These are phyloP conservation scores for Acanthamoeba royreba DNA, from an alignment of 208 protist species.

Conservation along the genomic window DNA sequence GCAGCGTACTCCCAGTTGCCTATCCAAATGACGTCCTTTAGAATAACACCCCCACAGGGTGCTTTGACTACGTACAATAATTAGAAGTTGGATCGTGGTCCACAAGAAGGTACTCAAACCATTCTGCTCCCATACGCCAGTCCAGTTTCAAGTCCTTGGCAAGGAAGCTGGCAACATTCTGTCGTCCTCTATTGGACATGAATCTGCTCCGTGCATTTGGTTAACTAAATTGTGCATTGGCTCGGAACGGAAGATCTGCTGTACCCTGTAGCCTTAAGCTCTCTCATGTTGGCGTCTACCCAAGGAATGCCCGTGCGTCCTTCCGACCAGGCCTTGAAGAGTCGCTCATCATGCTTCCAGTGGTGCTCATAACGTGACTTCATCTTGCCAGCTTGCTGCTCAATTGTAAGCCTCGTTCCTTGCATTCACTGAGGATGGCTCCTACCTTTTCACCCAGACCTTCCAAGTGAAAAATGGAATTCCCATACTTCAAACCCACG, in stretches of 20 bases:
- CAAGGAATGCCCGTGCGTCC: constrained; percentile 88
- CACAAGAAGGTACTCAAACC: constrained; percentile 84
- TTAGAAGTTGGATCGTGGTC: constrained; percentile 88
- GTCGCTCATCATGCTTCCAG: neutral
- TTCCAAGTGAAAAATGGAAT: constrained; percentile 44
- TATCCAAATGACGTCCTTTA: neutral
- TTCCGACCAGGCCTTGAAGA: constrained; percentile 72
- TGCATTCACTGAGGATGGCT: neutral
- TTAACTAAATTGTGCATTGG: neutral
- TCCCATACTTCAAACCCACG: constrained; percentile 52
- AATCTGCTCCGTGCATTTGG: constrained; percentile 37
- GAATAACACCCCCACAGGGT: neutral
- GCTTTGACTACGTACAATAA: neutral
- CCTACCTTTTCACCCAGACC: neutral
- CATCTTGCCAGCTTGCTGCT: neutral
- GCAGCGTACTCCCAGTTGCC: constrained; percentile 49
- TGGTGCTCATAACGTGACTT: neutral
- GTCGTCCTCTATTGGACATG: constrained; percentile 61
- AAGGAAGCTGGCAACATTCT: constrained; percentile 71
- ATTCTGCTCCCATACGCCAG: constrained; percentile 88
- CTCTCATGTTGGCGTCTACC: constrained; percentile 90
- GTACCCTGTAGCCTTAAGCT: constrained; percentile 84
- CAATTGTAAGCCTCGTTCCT: neutral
- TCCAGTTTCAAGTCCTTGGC: constrained; percentile 85
- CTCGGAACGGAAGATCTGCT: constrained; percentile 81